Evolutionary conservation across 192 early-diverging fungal genomes (phyloP).

Genomic region (Endogone sp.): DNA sequence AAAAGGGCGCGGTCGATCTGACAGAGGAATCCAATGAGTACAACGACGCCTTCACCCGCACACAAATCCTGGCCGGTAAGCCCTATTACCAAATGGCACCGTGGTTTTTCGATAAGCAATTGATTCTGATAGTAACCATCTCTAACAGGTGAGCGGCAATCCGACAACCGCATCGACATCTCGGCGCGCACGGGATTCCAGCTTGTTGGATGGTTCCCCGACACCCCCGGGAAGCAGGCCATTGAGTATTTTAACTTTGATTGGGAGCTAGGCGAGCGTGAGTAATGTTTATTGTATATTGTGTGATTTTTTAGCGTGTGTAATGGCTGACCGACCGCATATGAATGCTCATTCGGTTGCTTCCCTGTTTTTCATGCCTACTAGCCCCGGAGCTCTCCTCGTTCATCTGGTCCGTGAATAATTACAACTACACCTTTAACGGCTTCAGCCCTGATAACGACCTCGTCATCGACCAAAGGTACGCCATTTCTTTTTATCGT

Average conservation of each 20-base stretch:
- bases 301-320: too few species aligned
- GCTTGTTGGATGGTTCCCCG: slow-evolving; percentile 24
- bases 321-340: too few species aligned
- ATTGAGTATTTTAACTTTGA: slow-evolving; percentile 32
- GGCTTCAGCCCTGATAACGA: slow-evolving; percentile 20
- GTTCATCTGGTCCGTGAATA: not conserved
- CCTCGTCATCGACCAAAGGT: slow-evolving; percentile 32
- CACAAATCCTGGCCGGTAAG: slow-evolving; percentile 24
- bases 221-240: slow-evolving; percentile 21
- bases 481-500: slow-evolving; percentile 1
- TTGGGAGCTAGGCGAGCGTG: slow-evolving; percentile 29
- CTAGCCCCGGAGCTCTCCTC: not conserved
- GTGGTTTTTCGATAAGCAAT: not conserved
- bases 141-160: slow-evolving; percentile 13
- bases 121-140: slow-evolving; percentile 6
- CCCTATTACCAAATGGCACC: not conserved
- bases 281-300: slow-evolving; percentile 7
- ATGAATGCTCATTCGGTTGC: too few species aligned
- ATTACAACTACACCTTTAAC: not conserved
- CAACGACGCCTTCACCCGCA: slow-evolving; percentile 7
- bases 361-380: too few species aligned
- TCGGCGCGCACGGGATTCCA: slow-evolving; percentile 25
- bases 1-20: slow-evolving; percentile 6
- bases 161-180: slow-evolving; percentile 20
- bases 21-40: slow-evolving; percentile 6